Percentiles rank a stretch among this genome's conserved stretches.
Conservation (phyloP, 2,329 filamentous ascomycete genomes). For the Onygenales sp. region DNA sequence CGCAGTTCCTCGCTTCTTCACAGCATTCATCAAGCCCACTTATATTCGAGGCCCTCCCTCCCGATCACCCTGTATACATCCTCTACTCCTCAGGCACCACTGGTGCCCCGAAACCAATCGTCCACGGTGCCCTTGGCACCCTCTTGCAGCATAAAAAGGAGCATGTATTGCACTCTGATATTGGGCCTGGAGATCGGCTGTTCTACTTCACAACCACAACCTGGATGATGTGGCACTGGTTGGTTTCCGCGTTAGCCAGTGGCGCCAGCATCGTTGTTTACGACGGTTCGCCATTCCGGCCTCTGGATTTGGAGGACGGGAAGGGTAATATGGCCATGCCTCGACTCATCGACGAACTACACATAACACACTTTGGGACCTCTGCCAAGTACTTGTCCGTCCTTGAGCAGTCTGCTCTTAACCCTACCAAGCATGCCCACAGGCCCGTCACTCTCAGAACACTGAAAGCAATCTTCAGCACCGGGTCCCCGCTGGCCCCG, state of each 20-base stretch:
- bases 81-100: slow-evolving; percentile 92
- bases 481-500: slow-evolving; percentile 81
- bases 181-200: slow-evolving; percentile 61
- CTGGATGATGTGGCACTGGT: slow-evolving; percentile 99
- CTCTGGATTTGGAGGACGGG: slow-evolving; percentile 44
- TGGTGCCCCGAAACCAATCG: slow-evolving; percentile 78
- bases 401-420: slow-evolving; percentile 67
- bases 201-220: slow-evolving; percentile 94
- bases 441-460: slow-evolving; percentile 32
- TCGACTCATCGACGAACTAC: slow-evolving; percentile 65
- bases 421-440: slow-evolving; percentile 45
- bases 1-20: slow-evolving; percentile 37
- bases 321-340: slow-evolving; percentile 74
- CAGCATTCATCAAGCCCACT: slow-evolving; percentile 31
- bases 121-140: slow-evolving; percentile 83
- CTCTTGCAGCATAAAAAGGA: slow-evolving; percentile 97
- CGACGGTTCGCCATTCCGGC: slow-evolving; percentile 82
- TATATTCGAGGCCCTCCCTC: slow-evolving; percentile 65
- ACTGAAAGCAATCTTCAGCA: slow-evolving; percentile 84
- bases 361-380: slow-evolving; percentile 89
- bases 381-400: slow-evolving; percentile 88
- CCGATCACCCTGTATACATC: slow-evolving; percentile 87
- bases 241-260: slow-evolving; percentile 72
- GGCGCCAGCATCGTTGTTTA: slow-evolving; percentile 81
- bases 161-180: slow-evolving; percentile 75